phyloP scores from a whole-genome alignment of 1,139 yeast species.

The Geotrichum phurueaensis region DNA sequence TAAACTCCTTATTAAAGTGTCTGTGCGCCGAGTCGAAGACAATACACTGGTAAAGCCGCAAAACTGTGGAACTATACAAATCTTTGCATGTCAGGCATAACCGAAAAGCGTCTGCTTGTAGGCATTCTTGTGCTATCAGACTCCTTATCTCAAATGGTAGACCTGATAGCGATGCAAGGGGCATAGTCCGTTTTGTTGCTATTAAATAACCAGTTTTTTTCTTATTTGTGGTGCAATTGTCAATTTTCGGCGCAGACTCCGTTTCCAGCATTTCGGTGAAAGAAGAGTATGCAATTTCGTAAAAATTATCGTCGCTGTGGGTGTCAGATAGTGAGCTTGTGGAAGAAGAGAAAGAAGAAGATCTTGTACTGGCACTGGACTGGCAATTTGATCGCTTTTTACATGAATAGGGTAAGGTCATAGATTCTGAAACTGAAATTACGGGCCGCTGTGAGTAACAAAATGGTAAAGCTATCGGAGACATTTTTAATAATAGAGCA shows the following conservation, averaged over 20 bases:
- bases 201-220: not conserved
- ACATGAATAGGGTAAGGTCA: not conserved
- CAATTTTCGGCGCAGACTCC: not conserved
- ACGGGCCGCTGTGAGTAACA: not conserved
- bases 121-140: slow-evolving; percentile 23
- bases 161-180: slow-evolving; percentile 23
- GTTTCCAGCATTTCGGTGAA: not conserved
- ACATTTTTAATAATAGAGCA: not conserved
- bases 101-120: slow-evolving; percentile 27
- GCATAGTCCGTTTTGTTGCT: slow-evolving; percentile 21
- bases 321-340: not conserved
- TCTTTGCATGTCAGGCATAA: slow-evolving; percentile 20
- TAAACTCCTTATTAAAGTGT: slow-evolving; percentile 23
- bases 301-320: slow-evolving; percentile 1
- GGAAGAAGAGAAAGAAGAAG: not conserved
- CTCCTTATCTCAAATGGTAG: slow-evolving; percentile 38
- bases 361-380: not conserved
- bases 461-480: not conserved
- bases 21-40: slow-evolving; percentile 26
- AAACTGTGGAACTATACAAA: slow-evolving; percentile 22
- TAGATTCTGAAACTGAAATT: not conserved
- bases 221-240: not conserved
- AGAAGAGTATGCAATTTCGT: slow-evolving; percentile 2
- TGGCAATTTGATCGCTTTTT: not conserved
- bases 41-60: slow-evolving; percentile 25